phyloP scores from a whole-genome alignment of 768 basidiomycete species.

The Kwoniella pini region DNA sequence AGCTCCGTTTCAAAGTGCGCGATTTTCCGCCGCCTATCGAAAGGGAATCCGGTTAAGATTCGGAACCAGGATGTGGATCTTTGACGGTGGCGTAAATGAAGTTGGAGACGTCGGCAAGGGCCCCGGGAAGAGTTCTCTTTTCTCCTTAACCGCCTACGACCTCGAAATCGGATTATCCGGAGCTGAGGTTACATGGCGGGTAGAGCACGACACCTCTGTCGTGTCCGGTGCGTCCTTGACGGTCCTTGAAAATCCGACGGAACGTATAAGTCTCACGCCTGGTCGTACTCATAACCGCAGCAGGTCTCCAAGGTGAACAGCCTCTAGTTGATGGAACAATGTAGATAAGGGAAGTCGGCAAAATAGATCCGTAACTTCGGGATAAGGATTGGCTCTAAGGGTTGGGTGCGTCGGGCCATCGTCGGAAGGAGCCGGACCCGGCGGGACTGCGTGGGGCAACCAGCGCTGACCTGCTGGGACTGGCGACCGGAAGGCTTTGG shows the following conservation, averaged over 20 bases:
- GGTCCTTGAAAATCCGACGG: slow-evolving; percentile 80
- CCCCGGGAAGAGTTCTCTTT: slow-evolving; percentile 78
- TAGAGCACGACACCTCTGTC: slow-evolving; percentile 71
- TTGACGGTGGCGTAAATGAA: slow-evolving; percentile 69
- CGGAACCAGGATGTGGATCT: slow-evolving; percentile 66
- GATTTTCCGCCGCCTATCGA: slow-evolving; percentile 70
- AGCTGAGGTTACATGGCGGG: slow-evolving; percentile 72
- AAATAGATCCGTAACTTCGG: slow-evolving; percentile 76
- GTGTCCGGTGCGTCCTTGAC: slow-evolving; percentile 71
- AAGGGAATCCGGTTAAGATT: slow-evolving; percentile 79
- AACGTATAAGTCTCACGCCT: slow-evolving; percentile 69
- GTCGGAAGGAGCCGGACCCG: slow-evolving; percentile 69
- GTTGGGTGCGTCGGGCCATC: slow-evolving; percentile 75
- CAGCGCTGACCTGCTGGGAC: slow-evolving; percentile 57
- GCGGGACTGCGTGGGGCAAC: slow-evolving; percentile 70
- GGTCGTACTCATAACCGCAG: slow-evolving; percentile 73
- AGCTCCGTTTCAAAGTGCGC: slow-evolving; percentile 70
- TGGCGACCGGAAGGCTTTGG: slow-evolving; percentile 59
- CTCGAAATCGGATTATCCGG: slow-evolving; percentile 73
- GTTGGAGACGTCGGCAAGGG: slow-evolving; percentile 65
- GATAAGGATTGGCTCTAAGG: slow-evolving; percentile 71
- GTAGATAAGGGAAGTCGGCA: slow-evolving; percentile 79
- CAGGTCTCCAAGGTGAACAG: slow-evolving; percentile 80
- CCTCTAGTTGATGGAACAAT: slow-evolving; percentile 78
- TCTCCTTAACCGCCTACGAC: slow-evolving; percentile 69